Evolutionary conservation across 2,329 filamentous ascomycete genomes (phyloP), one percentile per base, ranked within the genome.

Genomic region (Emergomyces orientalis): DNA sequence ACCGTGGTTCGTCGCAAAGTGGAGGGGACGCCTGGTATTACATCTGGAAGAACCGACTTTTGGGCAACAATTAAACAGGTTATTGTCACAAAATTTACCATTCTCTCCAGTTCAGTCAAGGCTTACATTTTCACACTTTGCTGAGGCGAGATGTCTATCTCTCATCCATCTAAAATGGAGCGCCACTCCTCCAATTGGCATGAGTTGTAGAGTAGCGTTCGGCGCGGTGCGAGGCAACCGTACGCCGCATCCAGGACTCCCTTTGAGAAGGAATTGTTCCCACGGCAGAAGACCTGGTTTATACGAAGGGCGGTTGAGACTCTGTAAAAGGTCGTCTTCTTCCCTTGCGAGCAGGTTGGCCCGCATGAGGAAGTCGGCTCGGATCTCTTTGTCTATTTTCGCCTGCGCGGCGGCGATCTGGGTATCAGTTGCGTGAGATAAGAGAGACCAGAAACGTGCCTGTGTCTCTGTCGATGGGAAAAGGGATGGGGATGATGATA

Each of bases 231-330:
- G 22, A 47, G 64, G 62, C 11, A 65, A 55, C 0, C 11, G 34
- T 43, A 66, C 52, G 5, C 64, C 63, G 45, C 54, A 52, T 17
- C 65, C 65, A 59, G 65, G 65, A 43, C 63, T 65, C 3, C 58
- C 63, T 34, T 61, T 62, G 22, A 65, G 60, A 30, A 67, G 64
- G 30, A 67, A 66, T 37, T 66, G 64, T 49, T 67, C 64, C 65
- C 65, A 67, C 8, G 62, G 61, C 22, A 59, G 52, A 13, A 65
- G 37, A 9, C 54, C 41, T 2, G 59, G 62, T 22, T 63, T 61
- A 39, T 25, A 65, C 19, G 63, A 30, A n/a, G 63, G 63, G 27
- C 62, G 59, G 41, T 65, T 65, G 11, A 63, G 55, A 2, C 1
- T 25, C 13, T 63, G 62, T 3, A 65, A 7, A 11, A 63, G 30